Evolutionary conservation across 83 land plant genomes (phyloP).

Genomic region (Picea abies): DNA sequence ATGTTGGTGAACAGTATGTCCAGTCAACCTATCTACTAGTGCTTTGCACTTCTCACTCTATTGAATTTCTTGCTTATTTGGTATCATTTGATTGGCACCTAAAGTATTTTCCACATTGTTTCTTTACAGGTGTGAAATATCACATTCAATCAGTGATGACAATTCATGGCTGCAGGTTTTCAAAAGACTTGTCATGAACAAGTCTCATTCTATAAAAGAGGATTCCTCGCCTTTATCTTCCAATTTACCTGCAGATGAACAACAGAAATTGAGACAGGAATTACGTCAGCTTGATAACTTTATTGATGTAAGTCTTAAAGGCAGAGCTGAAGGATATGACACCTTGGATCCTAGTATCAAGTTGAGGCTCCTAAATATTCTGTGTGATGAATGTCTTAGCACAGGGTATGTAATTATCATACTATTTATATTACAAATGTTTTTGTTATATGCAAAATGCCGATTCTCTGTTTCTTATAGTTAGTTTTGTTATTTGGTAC

Average conservation of each 20-base stretch:
- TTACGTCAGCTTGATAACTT: not conserved
- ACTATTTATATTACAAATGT: not conserved
- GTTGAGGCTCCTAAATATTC: constrained; percentile 67
- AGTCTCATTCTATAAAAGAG: constrained; percentile 20
- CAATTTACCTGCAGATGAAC: not conserved
- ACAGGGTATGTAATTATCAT: constrained; percentile 57
- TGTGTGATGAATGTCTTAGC: constrained; percentile 80
- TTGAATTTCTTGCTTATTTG: not conserved
- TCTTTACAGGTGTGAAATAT: constrained; percentile 16
- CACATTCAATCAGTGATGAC: constrained; percentile 29
- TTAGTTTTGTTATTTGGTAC: not conserved
- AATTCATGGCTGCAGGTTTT: constrained; percentile 67
- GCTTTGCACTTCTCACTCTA: not conserved
- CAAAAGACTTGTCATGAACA: constrained; percentile 42
- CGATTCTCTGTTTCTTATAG: not conserved
- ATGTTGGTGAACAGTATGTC: constrained; percentile 57
- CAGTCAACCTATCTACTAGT: constrained; percentile 1
- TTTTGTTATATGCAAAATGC: not conserved
- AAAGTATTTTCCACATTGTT: not conserved
- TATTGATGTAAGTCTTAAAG: constrained; percentile 27
- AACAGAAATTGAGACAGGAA: constrained; percentile 15
- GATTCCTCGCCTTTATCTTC: not conserved
- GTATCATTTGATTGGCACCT: not conserved
- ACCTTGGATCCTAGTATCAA: constrained; percentile 41
- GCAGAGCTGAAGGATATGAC: constrained; percentile 56